Conservation (phyloP, 495 filamentous ascomycete genomes). For the Margaritispora aquatica region DNA sequence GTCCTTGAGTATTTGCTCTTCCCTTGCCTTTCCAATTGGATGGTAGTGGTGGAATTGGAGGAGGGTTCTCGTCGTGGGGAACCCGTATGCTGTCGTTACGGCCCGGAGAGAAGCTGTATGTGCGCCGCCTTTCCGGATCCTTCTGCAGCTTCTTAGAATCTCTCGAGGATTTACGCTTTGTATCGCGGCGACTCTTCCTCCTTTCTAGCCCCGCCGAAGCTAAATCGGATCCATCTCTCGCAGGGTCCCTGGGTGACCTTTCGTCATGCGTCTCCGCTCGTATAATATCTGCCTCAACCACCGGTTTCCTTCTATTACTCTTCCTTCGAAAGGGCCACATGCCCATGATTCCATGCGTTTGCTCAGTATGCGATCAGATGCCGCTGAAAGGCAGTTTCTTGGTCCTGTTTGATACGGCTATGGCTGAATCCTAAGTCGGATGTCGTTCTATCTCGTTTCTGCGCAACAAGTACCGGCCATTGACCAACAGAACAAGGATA, state of each 20-base stretch:
- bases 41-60: conserved; percentile 29
- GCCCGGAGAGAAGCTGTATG: conserved; percentile 49
- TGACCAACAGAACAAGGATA: background rate
- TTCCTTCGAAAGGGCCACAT: conserved; percentile 76
- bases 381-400: background rate
- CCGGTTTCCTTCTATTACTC: conserved; percentile 42
- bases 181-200: conserved; percentile 25
- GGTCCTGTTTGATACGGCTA: background rate
- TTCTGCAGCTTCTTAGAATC: conserved; percentile 41
- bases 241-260: conserved; percentile 24
- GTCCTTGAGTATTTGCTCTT: conserved; percentile 20
- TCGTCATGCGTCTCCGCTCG: conserved; percentile 32
- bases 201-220: conserved; percentile 13
- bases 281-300: conserved; percentile 30
- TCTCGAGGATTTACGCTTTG: conserved; percentile 25
- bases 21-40: conserved; percentile 18
- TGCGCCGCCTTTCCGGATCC: conserved; percentile 31
- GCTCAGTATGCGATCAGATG: conserved; percentile 4
- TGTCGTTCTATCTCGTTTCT: background rate
- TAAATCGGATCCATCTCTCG: conserved; percentile 21
- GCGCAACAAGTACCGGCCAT: background rate
- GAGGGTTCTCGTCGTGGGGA: conserved; percentile 22
- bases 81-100: conserved; percentile 40
- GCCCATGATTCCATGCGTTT: conserved; percentile 48
- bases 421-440: background rate